Evolutionary conservation across 768 basidiomycete genomes (phyloP).

Genomic region (Austroboletus eburneus): DNA sequence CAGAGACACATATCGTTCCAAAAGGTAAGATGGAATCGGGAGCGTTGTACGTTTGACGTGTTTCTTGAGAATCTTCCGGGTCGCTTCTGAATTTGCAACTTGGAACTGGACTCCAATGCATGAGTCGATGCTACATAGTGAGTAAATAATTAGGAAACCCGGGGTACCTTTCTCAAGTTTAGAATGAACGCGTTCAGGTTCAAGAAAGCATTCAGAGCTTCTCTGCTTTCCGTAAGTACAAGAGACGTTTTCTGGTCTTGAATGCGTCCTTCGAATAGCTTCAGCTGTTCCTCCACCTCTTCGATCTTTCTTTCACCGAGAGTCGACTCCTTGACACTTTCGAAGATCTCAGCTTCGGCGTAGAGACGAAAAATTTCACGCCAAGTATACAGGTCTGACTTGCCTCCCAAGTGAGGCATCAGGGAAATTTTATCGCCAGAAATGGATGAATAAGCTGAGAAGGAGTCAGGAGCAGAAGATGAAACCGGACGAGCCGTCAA

Average conservation of each 20-base stretch:
- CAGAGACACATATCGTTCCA: constrained; percentile 16
- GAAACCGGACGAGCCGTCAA: constrained; percentile 31
- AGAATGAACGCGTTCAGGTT: constrained; percentile 75
- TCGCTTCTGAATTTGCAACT: constrained; percentile 81
- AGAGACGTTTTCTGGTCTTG: constrained; percentile 48
- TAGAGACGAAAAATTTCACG: constrained; percentile 87
- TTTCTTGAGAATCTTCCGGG: constrained; percentile 91
- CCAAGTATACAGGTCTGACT: constrained; percentile 79
- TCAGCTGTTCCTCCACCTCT: constrained; percentile 64
- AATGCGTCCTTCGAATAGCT: constrained; percentile 58
- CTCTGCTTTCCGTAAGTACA: constrained; percentile 50
- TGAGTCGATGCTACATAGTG: neutral
- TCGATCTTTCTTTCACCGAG: constrained; percentile 67
- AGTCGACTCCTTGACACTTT: constrained; percentile 57
- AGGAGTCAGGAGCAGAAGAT: constrained; percentile 25
- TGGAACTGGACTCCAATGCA: constrained; percentile 52
- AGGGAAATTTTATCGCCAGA: constrained; percentile 24
- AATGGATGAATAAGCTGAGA: constrained; percentile 31
- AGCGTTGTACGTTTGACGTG: constrained; percentile 87
- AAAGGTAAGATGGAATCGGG: constrained; percentile 45
- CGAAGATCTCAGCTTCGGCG: constrained; percentile 82
- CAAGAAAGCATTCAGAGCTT: constrained; percentile 66
- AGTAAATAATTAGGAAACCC: neutral
- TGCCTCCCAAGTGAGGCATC: constrained; percentile 36
- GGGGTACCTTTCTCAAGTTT: constrained; percentile 70